phyloP scores from a whole-genome alignment of 495 filamentous ascomycete species.

The Neohortaea acidophila region DNA sequence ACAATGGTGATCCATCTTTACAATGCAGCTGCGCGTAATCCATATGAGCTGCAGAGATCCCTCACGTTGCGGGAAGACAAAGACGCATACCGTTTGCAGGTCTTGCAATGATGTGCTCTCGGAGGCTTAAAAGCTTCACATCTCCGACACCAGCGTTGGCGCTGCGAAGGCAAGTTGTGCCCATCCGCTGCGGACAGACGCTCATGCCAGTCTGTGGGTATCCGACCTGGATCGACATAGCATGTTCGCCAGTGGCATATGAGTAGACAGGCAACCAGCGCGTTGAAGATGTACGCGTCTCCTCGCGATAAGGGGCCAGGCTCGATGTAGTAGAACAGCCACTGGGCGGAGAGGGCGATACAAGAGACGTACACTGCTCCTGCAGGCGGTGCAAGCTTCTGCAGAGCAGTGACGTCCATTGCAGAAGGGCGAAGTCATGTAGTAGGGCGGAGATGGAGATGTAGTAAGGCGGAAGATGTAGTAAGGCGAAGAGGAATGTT shows the following conservation, averaged over 20 bases:
- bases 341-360: slow-evolving; percentile 72
- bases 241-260: slow-evolving; percentile 66
- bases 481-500: no score
- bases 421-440: not conserved
- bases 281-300: slow-evolving; percentile 59
- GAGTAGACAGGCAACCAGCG: slow-evolving; percentile 55
- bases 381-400: slow-evolving; percentile 36
- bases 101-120: slow-evolving; percentile 81
- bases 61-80: not conserved
- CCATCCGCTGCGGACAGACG: slow-evolving; percentile 2
- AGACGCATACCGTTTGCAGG: slow-evolving; percentile 48
- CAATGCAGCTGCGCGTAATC: slow-evolving; percentile 50
- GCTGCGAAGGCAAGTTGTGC: slow-evolving; percentile 7
- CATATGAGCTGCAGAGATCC: not conserved
- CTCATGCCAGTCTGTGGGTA: slow-evolving; percentile 23
- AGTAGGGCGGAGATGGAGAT: no score
- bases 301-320: slow-evolving; percentile 46
- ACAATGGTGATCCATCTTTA: slow-evolving; percentile 98
- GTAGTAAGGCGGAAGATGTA: no score
- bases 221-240: slow-evolving; percentile 57
- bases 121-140: slow-evolving; percentile 73
- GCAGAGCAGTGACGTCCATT: slow-evolving; percentile 7
- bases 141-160: slow-evolving; percentile 67
- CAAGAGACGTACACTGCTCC: slow-evolving; percentile 57
- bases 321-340: slow-evolving; percentile 60